Percentiles rank a stretch among this genome's conserved stretches.
Conservation (phyloP, 805 yeast species). For the Sugiyamaella qingdaonensis region DNA sequence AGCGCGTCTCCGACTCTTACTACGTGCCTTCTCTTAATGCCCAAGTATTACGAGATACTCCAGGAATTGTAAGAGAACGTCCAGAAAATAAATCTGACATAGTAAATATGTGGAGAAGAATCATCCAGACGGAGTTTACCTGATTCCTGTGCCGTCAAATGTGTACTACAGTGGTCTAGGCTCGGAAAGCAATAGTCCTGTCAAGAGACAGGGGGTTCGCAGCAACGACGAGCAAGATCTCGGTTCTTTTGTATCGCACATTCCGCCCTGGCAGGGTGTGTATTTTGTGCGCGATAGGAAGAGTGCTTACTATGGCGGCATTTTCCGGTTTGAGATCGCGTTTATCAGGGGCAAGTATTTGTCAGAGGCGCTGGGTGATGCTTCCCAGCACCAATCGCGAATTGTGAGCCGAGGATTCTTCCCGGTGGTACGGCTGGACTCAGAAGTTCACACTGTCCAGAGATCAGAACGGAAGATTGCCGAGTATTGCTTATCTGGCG, state of each 20-base stretch:
- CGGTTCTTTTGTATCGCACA: background rate
- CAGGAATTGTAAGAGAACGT: background rate
- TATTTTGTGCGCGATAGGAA: slow-evolving; percentile 6
- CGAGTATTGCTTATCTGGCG: slow-evolving; percentile 9
- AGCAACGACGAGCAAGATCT: background rate
- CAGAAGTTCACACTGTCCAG: slow-evolving; percentile 5
- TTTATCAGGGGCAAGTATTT: slow-evolving; percentile 7
- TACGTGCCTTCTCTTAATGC: background rate
- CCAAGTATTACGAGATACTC: slow-evolving; percentile 2
- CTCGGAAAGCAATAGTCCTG: slow-evolving; percentile 1
- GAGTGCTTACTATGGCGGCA: slow-evolving; percentile 8
- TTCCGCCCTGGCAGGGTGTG: slow-evolving; percentile 16
- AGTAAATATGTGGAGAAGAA: slow-evolving; percentile 9
- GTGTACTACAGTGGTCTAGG: slow-evolving; percentile 4
- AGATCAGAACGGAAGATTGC: slow-evolving; percentile 4
- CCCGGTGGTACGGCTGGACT: slow-evolving; percentile 5
- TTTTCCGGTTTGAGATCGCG: slow-evolving; percentile 11
- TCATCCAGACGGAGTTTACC: slow-evolving; percentile 11
- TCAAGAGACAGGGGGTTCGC: background rate
- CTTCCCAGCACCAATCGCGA: background rate
- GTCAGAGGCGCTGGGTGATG: slow-evolving; percentile 3
- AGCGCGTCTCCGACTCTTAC: background rate
- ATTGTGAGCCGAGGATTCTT: background rate
- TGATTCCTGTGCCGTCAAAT: slow-evolving; percentile 11
- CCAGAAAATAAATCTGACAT: background rate